A percentile compares a stretch with the other conserved stretches of the same genome.
phyloP scores from a whole-genome alignment of 306 rosid species.

The Lathyrus aphaca region DNA sequence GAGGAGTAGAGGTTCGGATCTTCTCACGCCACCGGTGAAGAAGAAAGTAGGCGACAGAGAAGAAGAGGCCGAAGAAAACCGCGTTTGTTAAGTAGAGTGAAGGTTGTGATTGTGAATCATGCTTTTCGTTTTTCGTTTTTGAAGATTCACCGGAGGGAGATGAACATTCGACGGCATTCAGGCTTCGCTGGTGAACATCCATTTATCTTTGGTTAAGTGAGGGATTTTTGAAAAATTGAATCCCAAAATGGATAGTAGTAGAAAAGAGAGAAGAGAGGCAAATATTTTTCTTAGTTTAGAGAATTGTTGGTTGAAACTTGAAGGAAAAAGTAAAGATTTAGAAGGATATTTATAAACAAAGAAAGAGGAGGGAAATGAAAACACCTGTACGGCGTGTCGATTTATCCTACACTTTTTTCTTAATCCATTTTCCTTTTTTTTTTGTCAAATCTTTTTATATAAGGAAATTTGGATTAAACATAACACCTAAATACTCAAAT shows the following conservation, averaged over 20 bases:
- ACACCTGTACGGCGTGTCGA: background rate
- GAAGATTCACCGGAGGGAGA: conserved; percentile 30
- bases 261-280: background rate
- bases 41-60: conserved; percentile 79
- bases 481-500: too few relatives aligned
- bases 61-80: conserved; percentile 68
- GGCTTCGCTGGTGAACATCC: conserved; percentile 67
- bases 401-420: background rate
- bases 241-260: background rate
- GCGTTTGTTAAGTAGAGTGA: conserved; percentile 55
- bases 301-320: background rate
- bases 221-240: background rate
- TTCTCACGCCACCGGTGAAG: conserved; percentile 87
- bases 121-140: conserved; percentile 17
- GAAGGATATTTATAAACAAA: background rate
- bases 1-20: conserved; percentile 83
- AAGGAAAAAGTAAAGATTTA: background rate
- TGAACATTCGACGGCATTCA: background rate
- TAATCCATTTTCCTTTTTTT: too few relatives aligned
- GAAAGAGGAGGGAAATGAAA: background rate
- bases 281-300: background rate
- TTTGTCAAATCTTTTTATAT: too few relatives aligned
- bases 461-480: too few relatives aligned
- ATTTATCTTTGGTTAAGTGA: conserved; percentile 26
- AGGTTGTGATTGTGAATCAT: conserved; percentile 31